A percentile compares a stretch with the other conserved stretches of the same genome.
Conservation (phyloP, 1,284 basidiomycete genomes). For the Cryptococcus maquisensis region DNA sequence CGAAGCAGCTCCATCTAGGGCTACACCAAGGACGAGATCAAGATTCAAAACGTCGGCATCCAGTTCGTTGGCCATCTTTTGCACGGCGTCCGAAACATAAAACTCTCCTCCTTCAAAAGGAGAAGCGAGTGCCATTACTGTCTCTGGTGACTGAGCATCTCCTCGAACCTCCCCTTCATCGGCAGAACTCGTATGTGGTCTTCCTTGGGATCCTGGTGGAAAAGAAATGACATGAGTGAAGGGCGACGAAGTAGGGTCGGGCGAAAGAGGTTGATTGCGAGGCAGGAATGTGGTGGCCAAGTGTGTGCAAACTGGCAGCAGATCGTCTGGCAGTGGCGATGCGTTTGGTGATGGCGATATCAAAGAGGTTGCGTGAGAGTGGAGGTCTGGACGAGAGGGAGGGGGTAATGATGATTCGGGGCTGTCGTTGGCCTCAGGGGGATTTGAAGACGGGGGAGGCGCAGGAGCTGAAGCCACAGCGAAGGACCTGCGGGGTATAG, state of each 20-base stretch:
- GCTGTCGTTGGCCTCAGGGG: background rate
- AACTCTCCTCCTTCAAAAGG: conserved; percentile 80
- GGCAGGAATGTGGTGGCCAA: conserved; percentile 12
- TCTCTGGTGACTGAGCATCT: conserved; percentile 2
- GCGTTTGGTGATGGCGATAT: background rate
- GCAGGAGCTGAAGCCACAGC: conserved; percentile 2
- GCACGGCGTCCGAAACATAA: conserved; percentile 70
- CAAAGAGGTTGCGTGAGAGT: conserved; percentile 2
- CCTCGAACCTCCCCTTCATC: background rate
- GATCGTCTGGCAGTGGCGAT: conserved; percentile 5
- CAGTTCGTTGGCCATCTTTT: conserved; percentile 65
- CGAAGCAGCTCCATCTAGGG: conserved; percentile 58
- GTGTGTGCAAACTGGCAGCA: conserved; percentile 9
- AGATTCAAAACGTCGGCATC: conserved; percentile 73
- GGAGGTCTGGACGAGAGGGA: background rate
- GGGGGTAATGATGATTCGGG: background rate
- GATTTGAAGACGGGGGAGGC: background rate
- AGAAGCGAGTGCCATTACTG: conserved; percentile 64
- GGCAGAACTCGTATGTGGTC: background rate
- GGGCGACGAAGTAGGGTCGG: conserved; percentile 7
- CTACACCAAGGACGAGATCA: conserved; percentile 59
- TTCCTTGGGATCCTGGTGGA: conserved; percentile 4
- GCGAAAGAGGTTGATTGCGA: conserved; percentile 13
- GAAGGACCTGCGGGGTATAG: conserved; percentile 9
- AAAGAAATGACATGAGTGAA: conserved; percentile 14